Evolutionary conservation across 108 stramenopile genomes (phyloP), one percentile per base, ranked within the genome.

Genomic region (Nitzschia inconspicua): DNA sequence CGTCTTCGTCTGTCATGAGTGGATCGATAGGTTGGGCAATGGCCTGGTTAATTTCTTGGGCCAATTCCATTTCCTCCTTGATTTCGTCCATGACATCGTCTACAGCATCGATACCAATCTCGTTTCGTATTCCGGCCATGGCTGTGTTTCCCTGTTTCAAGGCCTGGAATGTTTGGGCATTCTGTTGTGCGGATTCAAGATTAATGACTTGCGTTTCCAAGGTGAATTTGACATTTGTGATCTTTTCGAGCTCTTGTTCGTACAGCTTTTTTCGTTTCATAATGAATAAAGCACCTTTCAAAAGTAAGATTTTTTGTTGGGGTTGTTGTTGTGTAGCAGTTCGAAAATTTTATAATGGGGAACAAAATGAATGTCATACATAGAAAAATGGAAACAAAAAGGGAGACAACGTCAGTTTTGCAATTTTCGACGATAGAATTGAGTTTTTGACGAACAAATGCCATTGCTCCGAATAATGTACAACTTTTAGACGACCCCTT

Each of bases 231-330:
- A 96, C 94, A 60, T 96, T 97, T 63, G 88, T 77, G 61, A 98
- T 96, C 77, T 98, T 98, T 67, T 94, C 93, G 39, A 92, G 75
- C 65, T 98, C 96, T 34, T 88, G 83, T 60, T 98, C 96, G 66
- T 93, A 97, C 44, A 97, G 72, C 62, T 97, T 98, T 86, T 97
- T 97, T 56, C 93, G 87, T 78, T 97, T 98, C 58, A 98, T 84
- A 56, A 91, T 86, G 66, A 93, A 97, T 9, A 97, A 67, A 14
- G 98, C 98, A 25, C 93, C 91, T 91, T 54, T 20, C n/a, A n/a
- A n/a, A n/a, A n/a, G n/a, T n/a, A n/a, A n/a, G n/a, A n/a, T n/a
- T n/a, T n/a, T n/a, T n/a, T n/a, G 8, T 31, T 23, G 41, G 28
- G 1, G 20, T 24, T 9, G 9, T 9, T 11, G 37, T 39, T 11